phyloP scores from a whole-genome alignment of 2,329 filamentous ascomycete genomes.

The Colletotrichum sublineola region DNA sequence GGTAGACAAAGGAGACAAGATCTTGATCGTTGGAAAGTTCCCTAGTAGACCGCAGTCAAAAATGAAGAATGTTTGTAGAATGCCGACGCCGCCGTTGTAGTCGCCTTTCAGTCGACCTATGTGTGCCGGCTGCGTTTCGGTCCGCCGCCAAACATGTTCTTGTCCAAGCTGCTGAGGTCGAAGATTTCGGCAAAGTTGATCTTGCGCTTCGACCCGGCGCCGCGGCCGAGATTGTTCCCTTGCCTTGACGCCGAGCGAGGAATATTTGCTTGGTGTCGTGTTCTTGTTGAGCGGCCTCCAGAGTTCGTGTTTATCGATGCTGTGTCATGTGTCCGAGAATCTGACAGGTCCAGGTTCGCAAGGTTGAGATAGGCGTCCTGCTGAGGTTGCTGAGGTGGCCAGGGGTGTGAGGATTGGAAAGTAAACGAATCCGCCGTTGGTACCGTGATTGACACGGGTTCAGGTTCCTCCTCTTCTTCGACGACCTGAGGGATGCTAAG shows the following conservation, averaged over 20 bases:
- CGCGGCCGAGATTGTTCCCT: conserved; percentile 66
- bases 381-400: conserved; percentile 57
- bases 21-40: not conserved
- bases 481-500: conserved; percentile 43
- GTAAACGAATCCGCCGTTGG: conserved; percentile 75
- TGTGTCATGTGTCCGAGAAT: conserved; percentile 60
- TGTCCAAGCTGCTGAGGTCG: conserved; percentile 75
- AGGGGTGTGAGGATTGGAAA: conserved; percentile 75
- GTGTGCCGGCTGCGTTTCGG: conserved; percentile 66
- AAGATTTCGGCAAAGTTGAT: conserved; percentile 83
- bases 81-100: not conserved
- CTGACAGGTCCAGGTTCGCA: conserved; percentile 71
- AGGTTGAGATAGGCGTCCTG: conserved; percentile 70
- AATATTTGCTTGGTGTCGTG: conserved; percentile 38
- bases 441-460: conserved; percentile 57
- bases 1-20: conserved; percentile 23
- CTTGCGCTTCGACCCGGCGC: conserved; percentile 79
- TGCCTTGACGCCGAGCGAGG: conserved; percentile 37
- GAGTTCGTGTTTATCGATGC: conserved; percentile 46
- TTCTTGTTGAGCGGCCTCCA: conserved; percentile 32
- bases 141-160: conserved; percentile 67
- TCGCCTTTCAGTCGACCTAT: conserved; percentile 43
- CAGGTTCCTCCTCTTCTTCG: conserved; percentile 38
- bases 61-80: conserved; percentile 14
- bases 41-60: conserved; percentile 28